These are phyloP conservation scores for Paspalum vaginatum DNA, from an alignment of 176 grass and related monocot species.

Conservation along the genomic window DNA sequence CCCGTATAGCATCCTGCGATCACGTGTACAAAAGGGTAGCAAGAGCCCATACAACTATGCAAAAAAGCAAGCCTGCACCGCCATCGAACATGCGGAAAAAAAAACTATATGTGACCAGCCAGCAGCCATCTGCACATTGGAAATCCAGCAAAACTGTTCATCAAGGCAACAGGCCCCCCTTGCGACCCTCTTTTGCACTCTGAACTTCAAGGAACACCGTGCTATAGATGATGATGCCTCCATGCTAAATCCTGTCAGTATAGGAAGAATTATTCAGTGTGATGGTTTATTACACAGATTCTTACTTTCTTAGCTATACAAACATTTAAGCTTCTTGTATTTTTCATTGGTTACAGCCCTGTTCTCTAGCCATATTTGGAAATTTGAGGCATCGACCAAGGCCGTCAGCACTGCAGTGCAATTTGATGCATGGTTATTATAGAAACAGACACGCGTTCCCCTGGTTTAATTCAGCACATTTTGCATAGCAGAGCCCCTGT, in stretches of 20 bases:
- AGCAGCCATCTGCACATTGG: background rate
- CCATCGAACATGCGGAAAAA: too few species aligned
- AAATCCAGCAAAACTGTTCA: background rate
- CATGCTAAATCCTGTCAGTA: constrained; percentile 24
- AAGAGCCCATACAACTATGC: background rate
- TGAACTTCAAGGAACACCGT: background rate
- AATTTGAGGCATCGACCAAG: background rate
- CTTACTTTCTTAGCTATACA: background rate
- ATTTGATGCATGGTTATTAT: background rate
- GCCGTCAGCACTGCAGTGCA: background rate
- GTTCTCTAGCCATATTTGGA: background rate
- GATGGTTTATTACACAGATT: constrained; percentile 6
- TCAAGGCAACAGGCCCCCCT: background rate
- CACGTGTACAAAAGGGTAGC: background rate
- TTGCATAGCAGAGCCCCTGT: background rate
- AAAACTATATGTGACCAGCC: background rate
- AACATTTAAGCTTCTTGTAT: background rate
- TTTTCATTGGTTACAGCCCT: background rate
- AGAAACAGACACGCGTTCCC: background rate
- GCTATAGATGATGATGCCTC: background rate
- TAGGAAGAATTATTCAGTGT: constrained; percentile 21
- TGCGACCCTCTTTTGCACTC: background rate
- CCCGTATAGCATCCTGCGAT: constrained; percentile 12
- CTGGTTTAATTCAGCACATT: background rate
- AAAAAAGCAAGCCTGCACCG: too few species aligned